A percentile compares a stretch with the other conserved stretches of the same genome.
Evolutionary conservation across 768 basidiomycete species (phyloP).

Genomic region (Suillus ampliporus): DNA sequence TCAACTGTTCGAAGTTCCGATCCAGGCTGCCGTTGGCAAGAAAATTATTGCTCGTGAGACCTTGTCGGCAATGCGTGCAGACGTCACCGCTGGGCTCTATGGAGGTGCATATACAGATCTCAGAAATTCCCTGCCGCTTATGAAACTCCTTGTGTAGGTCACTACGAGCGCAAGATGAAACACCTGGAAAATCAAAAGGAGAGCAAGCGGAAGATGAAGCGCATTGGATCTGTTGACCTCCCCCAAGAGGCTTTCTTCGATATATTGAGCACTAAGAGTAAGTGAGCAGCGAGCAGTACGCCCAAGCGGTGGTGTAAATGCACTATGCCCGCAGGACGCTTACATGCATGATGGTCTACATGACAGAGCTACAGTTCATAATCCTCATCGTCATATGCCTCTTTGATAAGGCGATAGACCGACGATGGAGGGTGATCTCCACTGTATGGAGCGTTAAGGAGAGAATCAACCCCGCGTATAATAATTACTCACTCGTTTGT

Average conservation of each 20-base stretch:
- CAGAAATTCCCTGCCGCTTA: not conserved
- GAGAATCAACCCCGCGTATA: conserved; percentile 14
- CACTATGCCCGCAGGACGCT: not conserved
- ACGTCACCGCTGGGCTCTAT: conserved; percentile 94
- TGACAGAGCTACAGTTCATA: conserved; percentile 63
- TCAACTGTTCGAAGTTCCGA: conserved; percentile 93
- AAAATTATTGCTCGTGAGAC: conserved; percentile 91
- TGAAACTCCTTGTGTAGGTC: conserved; percentile 49
- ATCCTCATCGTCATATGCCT: conserved; percentile 96
- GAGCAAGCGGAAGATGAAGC: conserved; percentile 89
- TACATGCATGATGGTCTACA: conserved; percentile 9
- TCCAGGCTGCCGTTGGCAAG: conserved; percentile 90
- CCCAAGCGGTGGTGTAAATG: conserved; percentile 2
- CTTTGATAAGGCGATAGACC: conserved; percentile 90
- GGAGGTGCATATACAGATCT: conserved; percentile 57
- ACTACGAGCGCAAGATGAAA: conserved; percentile 93
- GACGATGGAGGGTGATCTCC: conserved; percentile 97
- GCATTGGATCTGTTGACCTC: conserved; percentile 84
- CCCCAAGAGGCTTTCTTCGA: conserved; percentile 97
- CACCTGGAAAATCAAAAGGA: conserved; percentile 91
- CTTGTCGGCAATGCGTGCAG: conserved; percentile 81
- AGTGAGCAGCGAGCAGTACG: conserved; percentile 20
- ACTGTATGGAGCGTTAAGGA: conserved; percentile 46
- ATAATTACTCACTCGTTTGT: conserved; percentile 86
- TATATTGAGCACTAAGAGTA: conserved; percentile 70